Evolutionary conservation across 129 eudicot genomes (phyloP).

Genomic region (Daucus carota): DH1_v3.0 NC_030387.2:32683001-32683500

Average conservation of each 20-base stretch:
- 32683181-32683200: background rate
- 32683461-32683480: no score
- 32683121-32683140: background rate
- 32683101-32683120: background rate
- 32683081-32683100: background rate
- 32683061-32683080: background rate
- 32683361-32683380: no score
- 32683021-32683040: conserved; percentile 43
- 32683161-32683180: background rate
- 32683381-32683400: no score
- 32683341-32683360: no score
- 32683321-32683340: background rate
- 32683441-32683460: no score
- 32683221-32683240: background rate
- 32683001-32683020: conserved; percentile 45
- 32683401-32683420: no score
- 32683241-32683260: background rate
- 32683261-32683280: background rate
- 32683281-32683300: background rate
- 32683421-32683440: no score
- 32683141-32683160: background rate
- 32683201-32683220: background rate
- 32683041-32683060: background rate
- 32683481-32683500: no score
- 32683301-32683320: background rate